Evolutionary conservation across 2,329 filamentous ascomycete genomes (phyloP).

Genomic region (Botryotinia convoluta): DNA sequence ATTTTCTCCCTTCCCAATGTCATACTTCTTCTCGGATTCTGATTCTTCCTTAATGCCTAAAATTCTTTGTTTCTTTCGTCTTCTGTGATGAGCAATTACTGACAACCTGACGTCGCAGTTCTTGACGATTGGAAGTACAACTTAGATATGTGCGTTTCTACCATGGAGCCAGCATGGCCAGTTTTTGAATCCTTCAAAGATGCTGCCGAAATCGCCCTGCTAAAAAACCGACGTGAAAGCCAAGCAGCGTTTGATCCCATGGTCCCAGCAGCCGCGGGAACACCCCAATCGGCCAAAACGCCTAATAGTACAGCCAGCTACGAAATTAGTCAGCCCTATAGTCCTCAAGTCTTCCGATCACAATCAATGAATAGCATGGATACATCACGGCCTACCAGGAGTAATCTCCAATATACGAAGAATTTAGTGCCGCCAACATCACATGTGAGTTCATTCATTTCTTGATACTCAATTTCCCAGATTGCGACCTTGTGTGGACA

Average conservation of each 20-base stretch:
- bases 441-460: background rate
- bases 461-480: background rate
- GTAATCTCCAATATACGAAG: conserved; percentile 20
- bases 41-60: background rate
- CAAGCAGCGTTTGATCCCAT: conserved; percentile 34
- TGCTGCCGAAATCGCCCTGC: conserved; percentile 23
- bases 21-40: no score
- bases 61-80: background rate
- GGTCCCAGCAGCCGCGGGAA: conserved; percentile 27
- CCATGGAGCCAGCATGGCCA: conserved; percentile 35
- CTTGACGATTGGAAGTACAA: conserved; percentile 36
- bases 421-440: conserved; percentile 16
- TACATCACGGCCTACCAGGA: conserved; percentile 12
- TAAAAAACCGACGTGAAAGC: conserved; percentile 29
- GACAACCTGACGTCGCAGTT: background rate
- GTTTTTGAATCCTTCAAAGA: conserved; percentile 32
- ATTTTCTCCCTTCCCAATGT: background rate
- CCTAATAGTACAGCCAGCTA: conserved; percentile 31
- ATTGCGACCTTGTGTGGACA: background rate
- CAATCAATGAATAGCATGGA: conserved; percentile 20
- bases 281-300: conserved; percentile 29
- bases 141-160: conserved; percentile 33
- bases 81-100: background rate
- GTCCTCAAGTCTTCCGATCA: conserved; percentile 27
- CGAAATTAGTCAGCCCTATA: conserved; percentile 27